A percentile compares a stretch with the other conserved stretches of the same genome.
These are phyloP conservation scores for Cajanus cajan DNA, from an alignment of 306 rosid genomes.

Conservation along the genomic window DNA sequence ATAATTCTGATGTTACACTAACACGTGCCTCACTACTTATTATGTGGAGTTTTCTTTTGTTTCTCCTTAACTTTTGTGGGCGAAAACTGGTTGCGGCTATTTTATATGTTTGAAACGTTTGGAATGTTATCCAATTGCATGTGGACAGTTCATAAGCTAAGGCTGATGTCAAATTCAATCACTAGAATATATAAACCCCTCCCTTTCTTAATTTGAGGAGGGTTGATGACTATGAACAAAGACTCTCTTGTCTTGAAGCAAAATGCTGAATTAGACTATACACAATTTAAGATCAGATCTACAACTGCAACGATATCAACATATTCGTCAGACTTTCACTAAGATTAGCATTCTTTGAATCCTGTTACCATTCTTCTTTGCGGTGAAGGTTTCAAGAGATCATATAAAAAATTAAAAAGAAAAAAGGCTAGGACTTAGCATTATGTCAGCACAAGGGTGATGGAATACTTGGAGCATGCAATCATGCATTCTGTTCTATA, in stretches of 20 bases:
- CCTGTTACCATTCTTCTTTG: neutral
- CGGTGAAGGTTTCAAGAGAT: too few relatives aligned
- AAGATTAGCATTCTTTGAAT: neutral
- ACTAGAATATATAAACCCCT: neutral
- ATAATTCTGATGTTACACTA: neutral
- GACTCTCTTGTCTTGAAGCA: conserved; percentile 17
- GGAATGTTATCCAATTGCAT: conserved; percentile 19
- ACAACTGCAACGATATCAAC: conserved; percentile 17
- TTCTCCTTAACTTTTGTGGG: neutral
- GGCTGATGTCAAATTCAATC: neutral
- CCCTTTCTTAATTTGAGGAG: neutral
- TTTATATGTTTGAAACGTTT: neutral
- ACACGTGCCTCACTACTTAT: neutral
- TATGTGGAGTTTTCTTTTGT: neutral
- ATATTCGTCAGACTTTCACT: too few relatives aligned
- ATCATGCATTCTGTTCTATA: too few relatives aligned
- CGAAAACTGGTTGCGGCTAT: neutral
- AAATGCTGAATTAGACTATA: conserved; percentile 19
- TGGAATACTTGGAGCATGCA: neutral
- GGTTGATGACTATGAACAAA: neutral
- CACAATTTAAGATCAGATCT: conserved; percentile 26
- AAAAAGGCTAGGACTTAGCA: too few relatives aligned
- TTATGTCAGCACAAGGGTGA: neutral
- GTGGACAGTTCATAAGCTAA: neutral
- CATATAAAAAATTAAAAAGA: too few relatives aligned